Base-by-base conservation (phyloP, 805 yeast species). In the Candida boidinii region DNA sequence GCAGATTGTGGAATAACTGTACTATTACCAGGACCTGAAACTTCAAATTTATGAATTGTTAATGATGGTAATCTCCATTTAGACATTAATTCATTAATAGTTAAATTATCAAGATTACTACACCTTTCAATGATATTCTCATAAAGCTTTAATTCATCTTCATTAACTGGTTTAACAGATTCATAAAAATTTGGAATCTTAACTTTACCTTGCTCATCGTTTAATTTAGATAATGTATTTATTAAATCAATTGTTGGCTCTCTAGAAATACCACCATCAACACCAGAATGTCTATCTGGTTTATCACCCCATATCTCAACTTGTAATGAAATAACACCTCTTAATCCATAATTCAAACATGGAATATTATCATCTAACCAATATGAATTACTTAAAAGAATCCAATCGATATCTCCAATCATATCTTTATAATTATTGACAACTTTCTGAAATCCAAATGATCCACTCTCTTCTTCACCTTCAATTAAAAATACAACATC, bases 381-480 rank as follows among this genome's bases (percentile, higher is more conserved):
- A 49, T 87, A 86, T 4, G 95, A 85, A 50, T 92, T 90, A 41
- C 95, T 80, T 42, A 90, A 66, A 39, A 90, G 57, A 27, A 90
- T 76, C 94, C 95, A 88, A 58, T 90, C 96, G 36, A 92, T 74
- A 8, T 69, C 62, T 2, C 88, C 88, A 45, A 88, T 75, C 4
- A 71, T 38, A 2, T 54, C 54, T 35, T 66, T 62, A 46, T 79
- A 58, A 21, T 65, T 51, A 17, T 50, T 46, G n/a, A 90, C 70
- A 1, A 80, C 76, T 4, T 74, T 67, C 45, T 77, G 76, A 51
- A 90, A 86, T 0, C 96, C 96, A 45, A 70, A 71, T 0, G 95
- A 84, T 1, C 96, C 97, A 36, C 84, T 72, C 54, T 90, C 98
- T 56, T 92, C 98, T 54, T 87, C 96, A 28, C 98, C 98, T 57